Percentiles rank a stretch among this genome's conserved stretches.
These are phyloP conservation scores for Exserohilum rostratum DNA, from an alignment of 2,329 filamentous ascomycete genomes.

Conservation along the genomic window DNA sequence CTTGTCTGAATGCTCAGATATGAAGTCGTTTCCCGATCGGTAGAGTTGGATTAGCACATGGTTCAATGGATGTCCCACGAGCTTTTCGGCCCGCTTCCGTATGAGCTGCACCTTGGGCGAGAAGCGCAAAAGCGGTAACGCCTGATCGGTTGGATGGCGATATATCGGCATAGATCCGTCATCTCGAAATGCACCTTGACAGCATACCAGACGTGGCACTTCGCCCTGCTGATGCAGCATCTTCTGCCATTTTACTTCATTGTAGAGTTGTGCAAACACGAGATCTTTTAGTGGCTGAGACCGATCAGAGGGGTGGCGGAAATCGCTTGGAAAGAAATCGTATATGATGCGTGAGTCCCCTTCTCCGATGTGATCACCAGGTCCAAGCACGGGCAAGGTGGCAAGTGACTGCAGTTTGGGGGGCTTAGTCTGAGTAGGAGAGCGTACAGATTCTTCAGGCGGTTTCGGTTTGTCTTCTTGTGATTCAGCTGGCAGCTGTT, in stretches of 20 bases:
- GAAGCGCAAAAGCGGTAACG: conserved; percentile 77
- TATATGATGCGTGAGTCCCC: conserved; percentile 79
- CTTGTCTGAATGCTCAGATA: conserved; percentile 97
- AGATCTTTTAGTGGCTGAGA: conserved; percentile 56
- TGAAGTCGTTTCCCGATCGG: conserved; percentile 85
- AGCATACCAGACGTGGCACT: conserved; percentile 88
- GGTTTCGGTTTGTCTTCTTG: neutral
- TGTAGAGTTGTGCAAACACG: conserved; percentile 72
- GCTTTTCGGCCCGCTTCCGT: conserved; percentile 69
- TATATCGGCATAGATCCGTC: conserved; percentile 88
- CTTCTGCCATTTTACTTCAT: conserved; percentile 83
- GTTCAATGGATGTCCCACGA: conserved; percentile 81
- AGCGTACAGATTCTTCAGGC: neutral
- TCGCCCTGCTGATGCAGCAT: conserved; percentile 94
- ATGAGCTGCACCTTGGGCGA: conserved; percentile 74
- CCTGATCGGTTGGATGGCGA: conserved; percentile 89
- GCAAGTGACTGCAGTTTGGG: conserved; percentile 48
- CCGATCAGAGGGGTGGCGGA: conserved; percentile 32
- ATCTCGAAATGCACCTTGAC: conserved; percentile 73
- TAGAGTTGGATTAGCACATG: conserved; percentile 94
- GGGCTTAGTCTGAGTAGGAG: conserved; percentile 19
- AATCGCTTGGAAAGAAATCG: conserved; percentile 65
- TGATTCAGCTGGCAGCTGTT: neutral
- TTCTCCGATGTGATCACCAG: conserved; percentile 69
- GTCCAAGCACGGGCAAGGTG: conserved; percentile 50